These are phyloP conservation scores for Extremus antarcticus DNA, from an alignment of 495 filamentous ascomycete species.

Conservation along the genomic window DNA sequence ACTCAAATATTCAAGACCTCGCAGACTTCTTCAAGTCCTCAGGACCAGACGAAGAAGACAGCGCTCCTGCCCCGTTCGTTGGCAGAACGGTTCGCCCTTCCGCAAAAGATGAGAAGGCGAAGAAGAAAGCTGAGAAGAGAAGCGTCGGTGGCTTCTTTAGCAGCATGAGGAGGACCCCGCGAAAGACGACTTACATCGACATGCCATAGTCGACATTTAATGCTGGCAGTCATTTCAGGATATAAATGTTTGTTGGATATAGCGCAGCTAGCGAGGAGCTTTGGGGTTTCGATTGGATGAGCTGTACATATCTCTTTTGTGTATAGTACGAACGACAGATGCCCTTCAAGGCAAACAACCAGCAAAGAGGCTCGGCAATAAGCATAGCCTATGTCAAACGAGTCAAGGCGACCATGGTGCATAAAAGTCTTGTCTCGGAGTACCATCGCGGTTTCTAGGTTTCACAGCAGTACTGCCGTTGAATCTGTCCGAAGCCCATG, in stretches of 20 bases:
- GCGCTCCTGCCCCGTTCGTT: constrained; percentile 17
- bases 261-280: neutral
- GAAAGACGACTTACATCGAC: constrained; percentile 9
- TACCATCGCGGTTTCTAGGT: constrained; percentile 10
- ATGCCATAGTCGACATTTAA: constrained; percentile 12
- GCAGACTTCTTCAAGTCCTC: constrained; percentile 72
- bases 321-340: neutral
- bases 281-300: neutral
- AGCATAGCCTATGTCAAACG: neutral
- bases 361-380: too few species aligned
- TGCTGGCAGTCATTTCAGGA: too few species aligned
- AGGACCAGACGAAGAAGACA: constrained; percentile 39
- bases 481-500: constrained; percentile 10
- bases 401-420: neutral
- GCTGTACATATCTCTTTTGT: neutral
- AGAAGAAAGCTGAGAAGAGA: constrained; percentile 4
- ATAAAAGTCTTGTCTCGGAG: neutral
- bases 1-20: constrained; percentile 41
- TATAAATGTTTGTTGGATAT: neutral
- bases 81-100: too few species aligned
- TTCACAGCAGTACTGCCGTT: constrained; percentile 15
- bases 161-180: neutral
- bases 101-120: constrained; percentile 6
- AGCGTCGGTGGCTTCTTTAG: constrained; percentile 8
- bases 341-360: too few species aligned